Base-by-base conservation (phyloP, 2,329 filamentous ascomycete genomes). In the Fusarium aywerte region DNA sequence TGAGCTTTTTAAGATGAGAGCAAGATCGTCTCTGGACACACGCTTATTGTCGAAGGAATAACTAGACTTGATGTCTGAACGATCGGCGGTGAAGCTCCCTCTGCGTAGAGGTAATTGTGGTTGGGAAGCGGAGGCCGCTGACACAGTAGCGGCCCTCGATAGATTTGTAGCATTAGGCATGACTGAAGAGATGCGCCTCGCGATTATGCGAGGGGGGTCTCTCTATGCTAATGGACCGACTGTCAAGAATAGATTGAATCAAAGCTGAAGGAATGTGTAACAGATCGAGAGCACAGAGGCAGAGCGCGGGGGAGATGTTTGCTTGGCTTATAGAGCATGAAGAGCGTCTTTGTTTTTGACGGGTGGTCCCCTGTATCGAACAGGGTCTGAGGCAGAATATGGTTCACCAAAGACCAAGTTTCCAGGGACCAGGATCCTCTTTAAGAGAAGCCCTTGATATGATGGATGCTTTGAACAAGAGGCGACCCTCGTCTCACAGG, bases 11-110 rank as follows among this genome's bases (percentile, higher is more conserved):
- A 73, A 52, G 53, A 73, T 71, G 43, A 76, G 74, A 31, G 76
- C 76, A 48, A 80, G 73, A 58, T 82, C 80, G 70, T 82, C 80
- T 66, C 76, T 82, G 21, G 83, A 85, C 40, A 82, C 72, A 64
- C 82, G 79, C 71, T 81, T 83, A 67, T 81, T 83, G 67, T 74
- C 69, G 42, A 69, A 68, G 43, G 67, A 59, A 40, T 65, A 60
- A 42, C 59, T 70, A 38, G 64, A 36, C 39, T 58, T 67, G 27
- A 36, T 55, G 36, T 58, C 62, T 40, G 71, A 53, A 35, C 57
- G 62, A 40, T 73, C 72, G 32, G 65, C 60, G 50, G 66, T 72
- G 53, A 70, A 70, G 48, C 68, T 68, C 50, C 65, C 62, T 52
- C 65, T 73, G 16, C 72, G 73, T 49, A 58, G 21, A 62, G 62